These are phyloP conservation scores for Pythium biforme DNA, from an alignment of 352 stramenopile genomes.

Conservation along the genomic window DNA sequence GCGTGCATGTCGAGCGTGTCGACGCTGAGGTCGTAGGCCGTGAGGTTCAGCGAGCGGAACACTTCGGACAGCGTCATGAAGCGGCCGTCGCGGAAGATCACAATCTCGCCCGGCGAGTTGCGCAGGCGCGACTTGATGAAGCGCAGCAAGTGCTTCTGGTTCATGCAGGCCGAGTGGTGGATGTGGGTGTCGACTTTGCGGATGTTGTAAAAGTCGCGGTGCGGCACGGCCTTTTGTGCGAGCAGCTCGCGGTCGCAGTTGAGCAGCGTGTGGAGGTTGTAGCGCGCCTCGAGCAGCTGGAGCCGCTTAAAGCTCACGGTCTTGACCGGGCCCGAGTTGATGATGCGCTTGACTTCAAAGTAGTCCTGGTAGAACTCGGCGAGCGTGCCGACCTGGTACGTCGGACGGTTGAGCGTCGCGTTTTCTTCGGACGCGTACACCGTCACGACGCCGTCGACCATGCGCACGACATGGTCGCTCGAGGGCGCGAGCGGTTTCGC, in stretches of 20 bases:
- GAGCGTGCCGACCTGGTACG: slow-evolving; percentile 42
- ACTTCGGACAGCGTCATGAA: slow-evolving; percentile 96
- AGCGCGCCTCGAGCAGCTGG: slow-evolving; percentile 90
- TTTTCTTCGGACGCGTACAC: slow-evolving; percentile 38
- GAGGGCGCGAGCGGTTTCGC: slow-evolving; percentile 37
- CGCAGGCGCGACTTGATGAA: slow-evolving; percentile 88
- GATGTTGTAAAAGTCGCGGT: slow-evolving; percentile 99
- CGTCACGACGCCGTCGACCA: slow-evolving; percentile 58
- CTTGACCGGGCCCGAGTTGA: slow-evolving; percentile 87
- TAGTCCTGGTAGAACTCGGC: slow-evolving; percentile 73
- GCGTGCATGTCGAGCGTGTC: slow-evolving; percentile 99
- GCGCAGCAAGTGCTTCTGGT: slow-evolving; percentile 94
- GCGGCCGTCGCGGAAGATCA: slow-evolving; percentile 95
- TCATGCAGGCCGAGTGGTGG: slow-evolving; percentile 96
- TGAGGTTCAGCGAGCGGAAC: slow-evolving; percentile 92
- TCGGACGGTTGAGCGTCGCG: slow-evolving; percentile 24
- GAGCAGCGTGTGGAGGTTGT: slow-evolving; percentile 96
- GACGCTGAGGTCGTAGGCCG: slow-evolving; percentile 97
- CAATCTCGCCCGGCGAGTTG: slow-evolving; percentile 88
- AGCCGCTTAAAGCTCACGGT: slow-evolving; percentile 85
- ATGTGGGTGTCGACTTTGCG: slow-evolving; percentile 99
- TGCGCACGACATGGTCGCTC: slow-evolving; percentile 48
- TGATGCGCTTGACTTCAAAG: slow-evolving; percentile 84
- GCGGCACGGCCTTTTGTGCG: slow-evolving; percentile 94
- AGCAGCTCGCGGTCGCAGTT: slow-evolving; percentile 95